Evolutionary conservation across 129 eudicot species (phyloP), one percentile per base, ranked within the genome.

Genomic region (Heracleum sosnowskyi): DNA sequence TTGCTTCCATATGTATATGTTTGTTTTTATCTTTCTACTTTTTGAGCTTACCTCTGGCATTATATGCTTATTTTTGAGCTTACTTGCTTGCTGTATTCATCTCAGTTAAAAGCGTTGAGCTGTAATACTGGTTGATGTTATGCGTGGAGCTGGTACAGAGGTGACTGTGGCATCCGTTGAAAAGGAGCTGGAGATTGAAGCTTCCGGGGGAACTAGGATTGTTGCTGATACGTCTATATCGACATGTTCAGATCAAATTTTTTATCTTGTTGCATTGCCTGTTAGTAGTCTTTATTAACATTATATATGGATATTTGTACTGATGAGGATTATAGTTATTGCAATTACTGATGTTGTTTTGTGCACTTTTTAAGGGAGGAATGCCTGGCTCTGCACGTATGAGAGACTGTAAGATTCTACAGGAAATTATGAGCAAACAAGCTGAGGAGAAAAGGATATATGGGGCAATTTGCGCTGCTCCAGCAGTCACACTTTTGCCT

Each of bases 391-490:
- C 98, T 49, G 91, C 89, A 13, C 96, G 96, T 42, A 62, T 95
- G 62, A 88, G 99, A 80, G 99, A 95, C 84, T 84, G 90, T 83
- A 84, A 81, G 79, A 74, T 82, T 75, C 96, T 95, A 39, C 91
- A 88, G 75, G 57, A 81, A 28, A 95, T 95, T 80, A 90, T 92
- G 28, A 88, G 81, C 81, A 95, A 82, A 79, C 99, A 95, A 74
- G 99, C 95, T 37, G 96, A 88, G 83, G 94, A 84, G 80, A 88
- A 92, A 82, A 85, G 99, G 83, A 73, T 92, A 64, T 95, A 92
- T 55, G 92, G 89, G 41, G 99, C 99, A 70, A 95, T 95, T 69
- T 95, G 96, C 81, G 99, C 99, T 84, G 99, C 99, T 78, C 99
- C 99, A 74, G 99, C 99, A 62, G 90, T 95, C 79, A 87, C 99